Evolutionary conservation across 148 eudicot genomes (phyloP), one percentile per base, ranked within the genome.

Genomic region (Oxyria digyna): DNA sequence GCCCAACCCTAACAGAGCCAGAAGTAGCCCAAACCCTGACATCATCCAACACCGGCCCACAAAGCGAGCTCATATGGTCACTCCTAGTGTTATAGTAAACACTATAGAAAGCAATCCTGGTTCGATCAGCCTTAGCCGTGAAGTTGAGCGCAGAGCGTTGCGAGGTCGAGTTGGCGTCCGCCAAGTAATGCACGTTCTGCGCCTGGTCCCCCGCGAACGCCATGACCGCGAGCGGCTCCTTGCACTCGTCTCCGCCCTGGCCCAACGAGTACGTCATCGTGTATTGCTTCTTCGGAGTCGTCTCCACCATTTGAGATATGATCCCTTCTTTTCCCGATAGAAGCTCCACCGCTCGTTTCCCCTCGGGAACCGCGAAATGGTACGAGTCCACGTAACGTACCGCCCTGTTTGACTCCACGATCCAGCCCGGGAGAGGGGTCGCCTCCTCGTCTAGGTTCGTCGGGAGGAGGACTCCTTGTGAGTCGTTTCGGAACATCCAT

Each of bases 201-300:
- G 99, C 91, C 59, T 94, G 99, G 62, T 94, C 99, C 14, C 99
- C 99, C 0, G 97, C 99, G 59, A 86, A 88, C 31, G 93, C 99
- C 96, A 94, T 91, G 23, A 94, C 68, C 0, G 99, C 99, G 0
- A 94, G 81, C 0, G 97, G 99, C 67, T 85, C 85, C 76, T 80
- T 85, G 79, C 99, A 94, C 1, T 85, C 75, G 77, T 91, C 99
- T 4, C 85, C 84, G 0, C 86, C 97, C 15, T 79, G 91, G 24
- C 99, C 99, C 63, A 91, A 45, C 0, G 89, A 83, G 72, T 90
- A 94, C 69, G 79, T 77, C 69, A 94, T 26, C 23, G 71, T 80
- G 80, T 94, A 90, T 1, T 80, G 85, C 74, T 88, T 88, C 78
- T 94, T 85, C 0, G 91, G 90, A 67, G 83, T 85, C 72, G 99